These are phyloP conservation scores for Phytopythium montanum DNA, from an alignment of 352 stramenopile species.

Conservation along the genomic window DNA sequence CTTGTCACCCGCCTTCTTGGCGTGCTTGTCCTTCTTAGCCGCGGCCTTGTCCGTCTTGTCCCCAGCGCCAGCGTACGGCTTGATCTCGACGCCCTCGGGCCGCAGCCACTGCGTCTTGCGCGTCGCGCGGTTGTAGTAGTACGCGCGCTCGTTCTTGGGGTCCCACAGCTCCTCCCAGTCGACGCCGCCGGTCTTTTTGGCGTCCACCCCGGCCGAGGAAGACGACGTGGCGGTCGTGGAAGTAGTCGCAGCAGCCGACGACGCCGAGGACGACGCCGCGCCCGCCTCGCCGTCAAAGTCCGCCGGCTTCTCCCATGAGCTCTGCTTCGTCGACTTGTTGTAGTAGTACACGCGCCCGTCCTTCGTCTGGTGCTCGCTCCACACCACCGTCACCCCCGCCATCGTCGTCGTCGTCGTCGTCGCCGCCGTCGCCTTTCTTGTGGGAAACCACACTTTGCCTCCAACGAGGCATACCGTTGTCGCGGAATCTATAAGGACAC, in stretches of 20 bases:
- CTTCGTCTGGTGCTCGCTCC: constrained; percentile 86
- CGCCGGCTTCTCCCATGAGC: constrained; percentile 78
- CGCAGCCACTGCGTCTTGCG: constrained; percentile 81
- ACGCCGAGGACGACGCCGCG: constrained; percentile 1
- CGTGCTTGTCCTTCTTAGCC: constrained; percentile 13
- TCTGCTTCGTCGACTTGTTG: constrained; percentile 85
- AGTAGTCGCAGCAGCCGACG: too few species aligned
- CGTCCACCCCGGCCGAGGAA: neutral
- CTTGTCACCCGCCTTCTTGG: constrained; percentile 18
- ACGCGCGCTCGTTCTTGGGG: constrained; percentile 79
- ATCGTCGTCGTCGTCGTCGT: neutral
- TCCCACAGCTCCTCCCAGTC: constrained; percentile 88
- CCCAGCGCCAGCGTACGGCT: constrained; percentile 40
- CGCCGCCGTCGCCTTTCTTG: neutral
- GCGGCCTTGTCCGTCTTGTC: constrained; percentile 7
- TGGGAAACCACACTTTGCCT: neutral
- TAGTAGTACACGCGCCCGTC: constrained; percentile 87
- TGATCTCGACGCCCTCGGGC: constrained; percentile 75
- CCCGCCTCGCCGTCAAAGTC: constrained; percentile 66
- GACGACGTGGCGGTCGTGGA: neutral
- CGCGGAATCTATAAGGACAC: neutral
- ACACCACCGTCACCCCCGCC: constrained; percentile 38
- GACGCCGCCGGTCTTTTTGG: constrained; percentile 15
- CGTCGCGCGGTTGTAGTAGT: constrained; percentile 83
- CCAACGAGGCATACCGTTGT: neutral